Conservation (phyloP, 305 asterid species). For the Coffea humblotiana region DNA sequence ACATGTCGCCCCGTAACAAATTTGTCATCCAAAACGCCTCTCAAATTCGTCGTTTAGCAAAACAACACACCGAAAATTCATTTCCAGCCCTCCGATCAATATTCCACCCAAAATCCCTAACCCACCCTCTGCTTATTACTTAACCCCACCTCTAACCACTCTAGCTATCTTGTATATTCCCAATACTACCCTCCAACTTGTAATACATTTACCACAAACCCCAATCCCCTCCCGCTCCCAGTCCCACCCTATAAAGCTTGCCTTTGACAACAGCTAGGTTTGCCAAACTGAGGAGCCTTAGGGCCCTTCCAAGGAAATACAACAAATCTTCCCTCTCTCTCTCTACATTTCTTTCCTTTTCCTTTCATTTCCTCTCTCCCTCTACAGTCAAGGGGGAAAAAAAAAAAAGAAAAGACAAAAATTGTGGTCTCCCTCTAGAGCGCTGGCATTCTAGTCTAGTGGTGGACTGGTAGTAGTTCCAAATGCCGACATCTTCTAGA, state of each 20-base stretch:
- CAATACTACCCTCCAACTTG: constrained; percentile 2
- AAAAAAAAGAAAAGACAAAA: no score
- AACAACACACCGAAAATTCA: not conserved
- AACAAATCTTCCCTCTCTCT: not conserved
- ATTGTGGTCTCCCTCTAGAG: no score
- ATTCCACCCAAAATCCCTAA: constrained; percentile 19
- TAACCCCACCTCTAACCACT: not conserved
- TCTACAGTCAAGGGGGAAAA: no score
- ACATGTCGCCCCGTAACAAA: not conserved
- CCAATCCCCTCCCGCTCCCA: constrained; percentile 17
- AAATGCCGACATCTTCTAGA: constrained; percentile 62
- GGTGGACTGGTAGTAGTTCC: not conserved
- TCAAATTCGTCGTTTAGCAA: constrained; percentile 21
- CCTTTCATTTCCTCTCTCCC: not conserved
- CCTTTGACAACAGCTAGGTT: constrained; percentile 57
- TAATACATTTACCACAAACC: constrained; percentile 23
- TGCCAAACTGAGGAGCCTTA: constrained; percentile 77
- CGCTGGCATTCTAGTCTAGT: no score
- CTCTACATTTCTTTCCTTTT: not conserved
- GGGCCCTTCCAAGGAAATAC: constrained; percentile 42
- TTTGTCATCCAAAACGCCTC: constrained; percentile 29
- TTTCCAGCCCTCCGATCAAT: constrained; percentile 37
- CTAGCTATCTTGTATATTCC: not conserved
- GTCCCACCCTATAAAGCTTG: constrained; percentile 48
- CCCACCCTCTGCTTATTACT: constrained; percentile 16